Evolutionary conservation across 345 rosid species (phyloP).

Genomic region (Acer negundo): DNA sequence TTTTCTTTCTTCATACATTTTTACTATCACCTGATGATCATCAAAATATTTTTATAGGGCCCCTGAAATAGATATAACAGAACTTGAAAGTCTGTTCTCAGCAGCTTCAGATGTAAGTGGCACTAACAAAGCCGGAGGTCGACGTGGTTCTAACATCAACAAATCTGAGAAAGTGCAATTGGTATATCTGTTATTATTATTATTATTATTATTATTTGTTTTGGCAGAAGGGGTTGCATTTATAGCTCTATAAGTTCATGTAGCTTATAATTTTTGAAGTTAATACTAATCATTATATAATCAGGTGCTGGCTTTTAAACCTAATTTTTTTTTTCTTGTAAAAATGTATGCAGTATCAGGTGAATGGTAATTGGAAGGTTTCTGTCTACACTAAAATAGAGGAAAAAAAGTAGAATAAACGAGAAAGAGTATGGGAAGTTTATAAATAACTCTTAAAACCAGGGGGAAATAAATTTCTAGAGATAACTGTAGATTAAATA

Average conservation of each 20-base stretch:
- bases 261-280: neutral
- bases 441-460: neutral
- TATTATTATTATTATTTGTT: neutral
- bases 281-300: neutral
- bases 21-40: slow-evolving; percentile 15
- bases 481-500: neutral
- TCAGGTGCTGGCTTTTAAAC: neutral
- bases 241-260: neutral
- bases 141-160: slow-evolving; percentile 78
- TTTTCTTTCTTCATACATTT: slow-evolving; percentile 1
- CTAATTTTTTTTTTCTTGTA: neutral
- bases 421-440: neutral
- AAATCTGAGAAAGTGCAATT: slow-evolving; percentile 95
- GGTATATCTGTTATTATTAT: slow-evolving; percentile 41
- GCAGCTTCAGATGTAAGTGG: slow-evolving; percentile 65
- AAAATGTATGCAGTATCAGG: neutral
- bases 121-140: slow-evolving; percentile 65
- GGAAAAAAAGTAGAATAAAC: neutral
- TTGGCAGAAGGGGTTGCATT: neutral
- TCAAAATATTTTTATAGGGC: slow-evolving; percentile 58
- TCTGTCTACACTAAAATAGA: neutral
- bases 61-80: slow-evolving; percentile 97
- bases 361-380: neutral
- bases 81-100: slow-evolving; percentile 93
- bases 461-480: neutral